A percentile compares a stretch with the other conserved stretches of the same genome.
Conservation (phyloP, 192 early-diverging fungal genomes). For the Coemansia nantahalensis region DNA sequence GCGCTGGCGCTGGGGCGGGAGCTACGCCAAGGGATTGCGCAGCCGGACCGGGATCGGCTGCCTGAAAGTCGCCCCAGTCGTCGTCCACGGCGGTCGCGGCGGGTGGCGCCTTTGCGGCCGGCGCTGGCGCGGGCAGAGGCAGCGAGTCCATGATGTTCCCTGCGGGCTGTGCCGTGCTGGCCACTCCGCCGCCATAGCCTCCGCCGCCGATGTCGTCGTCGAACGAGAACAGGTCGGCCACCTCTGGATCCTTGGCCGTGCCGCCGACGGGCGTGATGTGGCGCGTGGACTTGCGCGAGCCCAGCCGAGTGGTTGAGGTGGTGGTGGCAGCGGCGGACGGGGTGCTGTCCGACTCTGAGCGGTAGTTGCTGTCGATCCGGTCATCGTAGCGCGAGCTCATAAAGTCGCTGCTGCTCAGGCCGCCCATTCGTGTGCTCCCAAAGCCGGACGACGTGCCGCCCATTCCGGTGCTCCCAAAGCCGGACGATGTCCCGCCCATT, state of each 20-base stretch:
- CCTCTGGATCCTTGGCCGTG: slow-evolving; percentile 33
- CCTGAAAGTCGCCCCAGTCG: slow-evolving; percentile 80
- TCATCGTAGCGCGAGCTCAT: slow-evolving; percentile 29
- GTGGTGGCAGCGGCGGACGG: slow-evolving; percentile 16
- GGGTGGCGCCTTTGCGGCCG: slow-evolving; percentile 19
- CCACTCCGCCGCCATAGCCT: slow-evolving; percentile 9
- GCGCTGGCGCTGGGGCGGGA: slow-evolving; percentile 12
- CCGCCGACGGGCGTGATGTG: slow-evolving; percentile 19
- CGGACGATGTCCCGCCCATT: slow-evolving; percentile 66
- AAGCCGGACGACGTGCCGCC: too few species aligned
- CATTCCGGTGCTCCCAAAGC: too few species aligned
- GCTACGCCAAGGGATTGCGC: slow-evolving; percentile 5
- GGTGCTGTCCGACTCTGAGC: slow-evolving; percentile 24
- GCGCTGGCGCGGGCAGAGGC: slow-evolving; percentile 1
- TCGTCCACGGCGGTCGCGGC: slow-evolving; percentile 50
- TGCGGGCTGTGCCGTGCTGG: slow-evolving; percentile 13
- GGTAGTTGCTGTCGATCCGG: slow-evolving; percentile 36
- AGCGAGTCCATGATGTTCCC: slow-evolving; percentile 10
- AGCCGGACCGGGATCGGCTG: slow-evolving; percentile 5
- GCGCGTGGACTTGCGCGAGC: slow-evolving; percentile 25
- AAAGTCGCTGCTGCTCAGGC: slow-evolving; percentile 36
- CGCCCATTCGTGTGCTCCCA: too few species aligned
- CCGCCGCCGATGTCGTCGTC: slow-evolving; percentile 25
- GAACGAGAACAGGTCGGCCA: slow-evolving; percentile 47
- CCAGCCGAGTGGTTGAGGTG: slow-evolving; percentile 14